Conservation (phyloP, 768 basidiomycete species). For the Cubamyces sp. region DNA sequence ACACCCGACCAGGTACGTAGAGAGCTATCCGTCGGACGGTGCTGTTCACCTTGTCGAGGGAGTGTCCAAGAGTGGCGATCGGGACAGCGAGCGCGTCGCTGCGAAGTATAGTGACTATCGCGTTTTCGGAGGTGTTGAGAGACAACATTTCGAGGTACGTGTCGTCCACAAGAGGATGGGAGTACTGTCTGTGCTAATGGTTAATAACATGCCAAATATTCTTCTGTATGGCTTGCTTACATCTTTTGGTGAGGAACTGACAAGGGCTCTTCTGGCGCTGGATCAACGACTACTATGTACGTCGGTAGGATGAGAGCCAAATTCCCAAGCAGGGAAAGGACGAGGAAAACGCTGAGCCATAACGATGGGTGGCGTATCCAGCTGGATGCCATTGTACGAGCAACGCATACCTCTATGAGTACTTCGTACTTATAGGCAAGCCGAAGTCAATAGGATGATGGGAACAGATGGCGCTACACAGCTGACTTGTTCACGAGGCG, state of each 20-base stretch:
- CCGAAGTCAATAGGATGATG: too few species aligned
- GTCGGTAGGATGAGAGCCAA: background rate
- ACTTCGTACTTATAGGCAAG: too few species aligned
- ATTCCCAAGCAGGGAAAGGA: background rate
- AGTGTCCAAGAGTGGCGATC: constrained; percentile 35
- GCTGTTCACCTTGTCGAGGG: constrained; percentile 32
- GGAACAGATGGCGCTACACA: too few species aligned
- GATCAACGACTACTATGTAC: too few species aligned
- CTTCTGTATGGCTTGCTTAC: too few species aligned
- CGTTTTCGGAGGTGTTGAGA: constrained; percentile 22
- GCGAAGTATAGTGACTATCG: constrained; percentile 36
- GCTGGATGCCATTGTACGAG: background rate
- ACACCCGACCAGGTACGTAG: constrained; percentile 38
- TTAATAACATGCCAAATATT: too few species aligned
- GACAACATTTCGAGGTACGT: constrained; percentile 1
- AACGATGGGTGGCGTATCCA: background rate
- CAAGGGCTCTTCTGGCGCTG: too few species aligned
- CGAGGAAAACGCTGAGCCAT: background rate
- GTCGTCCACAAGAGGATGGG: constrained; percentile 20
- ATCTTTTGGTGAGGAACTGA: too few species aligned
- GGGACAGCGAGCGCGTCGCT: constrained; percentile 33
- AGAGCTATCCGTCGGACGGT: constrained; percentile 36
- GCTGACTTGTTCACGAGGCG: too few species aligned
- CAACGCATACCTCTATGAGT: too few species aligned
- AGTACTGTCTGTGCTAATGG: background rate